These are phyloP conservation scores for Cryptococcus deneoformans DNA, from an alignment of 1,284 basidiomycete species.

Conservation along the genomic window DNA sequence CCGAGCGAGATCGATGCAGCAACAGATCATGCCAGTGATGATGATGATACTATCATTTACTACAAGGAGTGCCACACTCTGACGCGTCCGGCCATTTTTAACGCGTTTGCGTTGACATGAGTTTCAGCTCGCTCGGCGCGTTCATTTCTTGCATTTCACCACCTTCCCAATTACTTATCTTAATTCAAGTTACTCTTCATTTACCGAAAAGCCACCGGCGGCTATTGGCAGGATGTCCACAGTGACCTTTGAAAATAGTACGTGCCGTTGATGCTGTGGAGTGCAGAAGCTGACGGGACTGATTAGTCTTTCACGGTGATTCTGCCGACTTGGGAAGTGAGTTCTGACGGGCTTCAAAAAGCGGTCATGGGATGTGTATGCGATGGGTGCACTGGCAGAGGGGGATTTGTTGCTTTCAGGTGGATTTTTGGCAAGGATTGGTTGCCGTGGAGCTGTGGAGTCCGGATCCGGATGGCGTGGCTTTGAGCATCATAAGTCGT, in stretches of 20 bases:
- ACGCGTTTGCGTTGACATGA: neutral
- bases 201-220: too few species aligned
- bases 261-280: neutral
- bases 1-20: too few species aligned
- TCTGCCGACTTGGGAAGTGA: slow-evolving; percentile 74
- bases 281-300: neutral
- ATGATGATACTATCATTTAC: too few species aligned
- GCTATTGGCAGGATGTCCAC: slow-evolving; percentile 28
- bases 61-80: slow-evolving; percentile 1
- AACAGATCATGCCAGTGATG: too few species aligned
- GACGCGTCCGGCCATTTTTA: neutral
- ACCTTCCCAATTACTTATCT: neutral
- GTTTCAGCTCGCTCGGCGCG: neutral
- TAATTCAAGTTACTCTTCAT: too few species aligned
- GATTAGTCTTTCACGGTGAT: slow-evolving; percentile 66
- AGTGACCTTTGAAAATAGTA: slow-evolving; percentile 44
- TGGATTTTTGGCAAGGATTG: neutral
- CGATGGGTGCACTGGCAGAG: too few species aligned
- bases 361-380: too few species aligned
- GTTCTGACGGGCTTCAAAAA: slow-evolving; percentile 40
- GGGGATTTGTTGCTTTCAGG: too few species aligned
- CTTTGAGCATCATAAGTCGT: too few species aligned
- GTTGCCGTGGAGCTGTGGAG: too few species aligned
- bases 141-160: neutral
- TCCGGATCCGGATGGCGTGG: neutral